These are phyloP conservation scores for Mortierella alpina DNA, from an alignment of 192 early-diverging fungal genomes.

Conservation along the genomic window DNA sequence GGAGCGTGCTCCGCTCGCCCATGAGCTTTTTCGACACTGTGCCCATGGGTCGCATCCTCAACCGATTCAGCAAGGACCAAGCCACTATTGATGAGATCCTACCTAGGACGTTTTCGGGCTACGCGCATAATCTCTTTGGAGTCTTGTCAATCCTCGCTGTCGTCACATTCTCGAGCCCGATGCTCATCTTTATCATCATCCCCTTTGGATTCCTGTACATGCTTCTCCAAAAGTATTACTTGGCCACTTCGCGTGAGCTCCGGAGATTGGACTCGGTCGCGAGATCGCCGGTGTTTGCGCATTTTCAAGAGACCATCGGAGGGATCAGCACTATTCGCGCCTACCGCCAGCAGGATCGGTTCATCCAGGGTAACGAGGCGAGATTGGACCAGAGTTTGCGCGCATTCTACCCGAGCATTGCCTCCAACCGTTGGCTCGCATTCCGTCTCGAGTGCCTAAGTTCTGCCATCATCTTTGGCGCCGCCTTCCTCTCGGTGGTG, in stretches of 20 bases:
- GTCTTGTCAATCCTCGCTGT: conserved; percentile 53
- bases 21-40: conserved; percentile 82
- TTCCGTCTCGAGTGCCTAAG: conserved; percentile 84
- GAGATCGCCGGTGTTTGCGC: conserved; percentile 77
- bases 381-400: conserved; percentile 79
- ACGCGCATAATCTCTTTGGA: conserved; percentile 41
- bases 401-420: conserved; percentile 79
- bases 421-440: conserved; percentile 73
- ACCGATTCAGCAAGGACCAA: conserved; percentile 74
- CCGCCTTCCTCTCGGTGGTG: conserved; percentile 76
- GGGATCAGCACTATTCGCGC: conserved; percentile 84
- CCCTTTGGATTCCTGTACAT: conserved; percentile 65
- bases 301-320: conserved; percentile 75
- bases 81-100: conserved; percentile 68
- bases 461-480: conserved; percentile 82
- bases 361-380: conserved; percentile 72
- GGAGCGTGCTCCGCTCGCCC: conserved; percentile 72
- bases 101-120: conserved; percentile 62
- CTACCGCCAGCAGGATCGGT: conserved; percentile 64
- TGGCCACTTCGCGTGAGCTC: conserved; percentile 81
- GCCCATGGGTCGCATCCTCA: conserved; percentile 78
- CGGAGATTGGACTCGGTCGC: conserved; percentile 79
- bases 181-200: conserved; percentile 71
- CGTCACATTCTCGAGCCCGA: conserved; percentile 61
- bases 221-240: conserved; percentile 70